Base-by-base conservation (phyloP, 1,139 yeast species). In the Yamadazyma kanchanaburiensis region DNA sequence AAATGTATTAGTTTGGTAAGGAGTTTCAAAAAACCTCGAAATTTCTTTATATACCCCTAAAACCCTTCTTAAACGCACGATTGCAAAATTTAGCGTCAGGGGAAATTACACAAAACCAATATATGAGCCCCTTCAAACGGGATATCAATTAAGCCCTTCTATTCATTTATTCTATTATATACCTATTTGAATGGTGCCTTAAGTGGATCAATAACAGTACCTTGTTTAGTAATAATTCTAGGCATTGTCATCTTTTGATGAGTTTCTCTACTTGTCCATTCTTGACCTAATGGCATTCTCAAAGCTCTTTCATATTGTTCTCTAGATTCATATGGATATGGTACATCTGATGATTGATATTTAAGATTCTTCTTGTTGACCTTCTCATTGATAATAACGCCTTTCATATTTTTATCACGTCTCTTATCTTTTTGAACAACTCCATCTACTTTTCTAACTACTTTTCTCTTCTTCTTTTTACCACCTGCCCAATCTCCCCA, bases 221-320 rank as follows among this genome's bases (percentile, higher is more conserved):
- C 96, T 46, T 86, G 88, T 58, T 88, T 88, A 35, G 86, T 80
- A 41, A 86, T 70, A 26, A 91, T 80, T 49, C 86, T 73, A 27
- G 98, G 98, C 77, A 85, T 88, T 37, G 94, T 86, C 46, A 86
- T 64, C 53, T 77, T 77, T 64, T 88, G 95, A 63, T 86, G 94
- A 2, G 95, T 79, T 33, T 78, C 84, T 49, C 88, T 77, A 9
- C 95, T 76, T 4, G 94, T 80, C 97, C 97, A 91, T 62, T 91
- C 96, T 58, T 86, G 95, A 19, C 98, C 98, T 39, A 91, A 67
- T n/a, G 98, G 97, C 88, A 88, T 83, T 52, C 95, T 75, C 48
- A 91, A 67, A 3, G 95, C 80, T 52, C 95, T 75, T 58, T 91
- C 98, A 56, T 91, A 94, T 60, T 91, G 97, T 53, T 88, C 98